Conservation (phyloP, 2,329 filamentous ascomycete genomes). For the Sporothrix curviconia region DNA sequence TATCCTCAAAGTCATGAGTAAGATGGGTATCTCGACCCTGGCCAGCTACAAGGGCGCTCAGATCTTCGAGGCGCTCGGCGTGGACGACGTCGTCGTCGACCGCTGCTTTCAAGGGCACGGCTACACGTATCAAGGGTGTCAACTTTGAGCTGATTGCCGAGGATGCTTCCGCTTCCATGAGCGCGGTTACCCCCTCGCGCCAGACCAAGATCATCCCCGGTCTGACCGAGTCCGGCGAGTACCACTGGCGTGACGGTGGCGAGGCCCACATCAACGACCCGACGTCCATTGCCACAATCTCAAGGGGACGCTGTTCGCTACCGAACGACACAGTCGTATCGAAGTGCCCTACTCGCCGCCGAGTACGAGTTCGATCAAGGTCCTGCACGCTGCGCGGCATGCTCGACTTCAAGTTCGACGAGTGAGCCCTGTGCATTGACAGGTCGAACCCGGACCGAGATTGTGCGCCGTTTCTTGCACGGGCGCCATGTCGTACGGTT, state of each 20-base stretch:
- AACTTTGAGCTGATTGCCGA: slow-evolving; percentile 91
- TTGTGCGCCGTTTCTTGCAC: slow-evolving; percentile 94
- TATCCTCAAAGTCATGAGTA: slow-evolving; percentile 98
- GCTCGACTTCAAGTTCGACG: slow-evolving; percentile 93
- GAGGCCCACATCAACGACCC: slow-evolving; percentile 95
- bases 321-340: slow-evolving; percentile 97
- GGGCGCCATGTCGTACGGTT: slow-evolving; percentile 97
- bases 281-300: slow-evolving; percentile 89
- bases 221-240: slow-evolving; percentile 87
- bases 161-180: slow-evolving; percentile 91
- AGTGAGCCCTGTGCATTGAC: slow-evolving; percentile 82
- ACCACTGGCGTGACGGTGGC: slow-evolving; percentile 96
- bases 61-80: slow-evolving; percentile 92
- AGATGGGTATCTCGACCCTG: slow-evolving; percentile 97
- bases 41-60: slow-evolving; percentile 97
- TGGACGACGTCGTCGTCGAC: slow-evolving; percentile 87
- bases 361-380: slow-evolving; percentile 96
- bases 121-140: slow-evolving; percentile 87
- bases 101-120: slow-evolving; percentile 91
- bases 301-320: slow-evolving; percentile 92
- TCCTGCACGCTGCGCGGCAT: slow-evolving; percentile 90
- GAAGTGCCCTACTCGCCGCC: slow-evolving; percentile 87
- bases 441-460: slow-evolving; percentile 96
- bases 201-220: slow-evolving; percentile 70
- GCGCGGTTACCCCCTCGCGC: slow-evolving; percentile 78